Evolutionary conservation across 23 red algal species (phyloP).

Genomic region (Pyropia haitanensis): DNA sequence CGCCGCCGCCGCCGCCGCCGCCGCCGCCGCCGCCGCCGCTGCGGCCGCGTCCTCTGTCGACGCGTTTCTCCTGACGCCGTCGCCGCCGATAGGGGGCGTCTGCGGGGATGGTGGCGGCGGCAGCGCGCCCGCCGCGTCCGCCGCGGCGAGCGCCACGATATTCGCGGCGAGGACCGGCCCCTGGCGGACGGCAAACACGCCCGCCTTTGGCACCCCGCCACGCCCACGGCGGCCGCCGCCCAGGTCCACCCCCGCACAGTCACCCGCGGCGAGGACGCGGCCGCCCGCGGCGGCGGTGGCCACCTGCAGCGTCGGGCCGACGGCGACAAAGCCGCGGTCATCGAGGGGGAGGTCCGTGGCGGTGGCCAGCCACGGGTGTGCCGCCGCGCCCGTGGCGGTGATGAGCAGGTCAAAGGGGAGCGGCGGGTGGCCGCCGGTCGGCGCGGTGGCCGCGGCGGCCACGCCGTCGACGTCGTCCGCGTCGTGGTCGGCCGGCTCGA

Average conservation of each 20-base stretch:
- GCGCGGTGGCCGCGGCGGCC: too few relatives aligned
- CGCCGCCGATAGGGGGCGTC: too few relatives aligned
- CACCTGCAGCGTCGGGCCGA: constrained; percentile 14
- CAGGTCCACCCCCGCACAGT: constrained; percentile 50
- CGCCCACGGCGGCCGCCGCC: background rate
- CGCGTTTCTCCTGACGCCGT: too few relatives aligned
- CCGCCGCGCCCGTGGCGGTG: constrained; percentile 47
- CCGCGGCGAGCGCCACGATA: constrained; percentile 1
- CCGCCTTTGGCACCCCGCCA: constrained; percentile 53
- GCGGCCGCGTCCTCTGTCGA: too few relatives aligned
- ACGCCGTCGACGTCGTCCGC: background rate
- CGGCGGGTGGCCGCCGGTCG: too few relatives aligned
- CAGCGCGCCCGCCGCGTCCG: too few relatives aligned
- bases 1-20: too few relatives aligned
- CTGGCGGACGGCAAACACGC: constrained; percentile 79
- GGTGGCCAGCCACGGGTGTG: constrained; percentile 11
- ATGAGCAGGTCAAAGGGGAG: constrained; percentile 37
- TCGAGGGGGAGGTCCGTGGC: constrained; percentile 13
- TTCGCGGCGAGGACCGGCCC: constrained; percentile 54
- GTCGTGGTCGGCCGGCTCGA: constrained; percentile 11
- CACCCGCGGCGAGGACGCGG: constrained; percentile 66
- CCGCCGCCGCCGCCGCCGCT: too few relatives aligned
- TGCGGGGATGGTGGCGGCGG: too few relatives aligned
- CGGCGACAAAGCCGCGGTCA: constrained; percentile 42
- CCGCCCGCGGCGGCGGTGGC: background rate